Evolutionary conservation across 2,329 filamentous ascomycete genomes (phyloP).

Genomic region (Diaporthe caulivora): DNA sequence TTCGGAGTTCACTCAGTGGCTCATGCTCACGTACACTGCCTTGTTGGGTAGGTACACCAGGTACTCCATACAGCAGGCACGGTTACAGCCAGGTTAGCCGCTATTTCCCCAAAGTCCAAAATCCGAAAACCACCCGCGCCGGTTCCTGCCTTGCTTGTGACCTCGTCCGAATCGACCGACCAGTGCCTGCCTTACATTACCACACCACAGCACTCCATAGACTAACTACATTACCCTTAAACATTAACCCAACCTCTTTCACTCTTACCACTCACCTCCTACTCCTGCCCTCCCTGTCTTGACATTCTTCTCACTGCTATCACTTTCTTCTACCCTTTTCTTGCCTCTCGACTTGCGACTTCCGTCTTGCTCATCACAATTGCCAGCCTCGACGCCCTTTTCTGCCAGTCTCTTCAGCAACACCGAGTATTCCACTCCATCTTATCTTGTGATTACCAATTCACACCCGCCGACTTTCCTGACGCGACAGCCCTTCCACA

Average conservation of each 20-base stretch:
- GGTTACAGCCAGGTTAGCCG: no score
- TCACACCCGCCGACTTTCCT: background rate
- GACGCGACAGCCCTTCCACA: background rate
- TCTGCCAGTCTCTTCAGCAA: constrained; percentile 4
- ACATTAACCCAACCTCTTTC: background rate
- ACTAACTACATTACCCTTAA: background rate
- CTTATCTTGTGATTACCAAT: constrained; percentile 9
- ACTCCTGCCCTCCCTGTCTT: background rate
- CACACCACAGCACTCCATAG: no score
- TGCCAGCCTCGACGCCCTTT: background rate
- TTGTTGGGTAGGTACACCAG: no score
- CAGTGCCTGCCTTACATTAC: background rate
- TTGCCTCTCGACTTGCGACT: background rate
- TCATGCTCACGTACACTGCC: no score
- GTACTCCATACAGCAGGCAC: no score
- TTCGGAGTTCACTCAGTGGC: background rate
- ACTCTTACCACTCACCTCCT: background rate
- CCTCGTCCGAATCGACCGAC: background rate
- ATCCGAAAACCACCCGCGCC: constrained; percentile 37
- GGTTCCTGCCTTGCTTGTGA: constrained; percentile 29
- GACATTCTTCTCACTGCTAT: background rate
- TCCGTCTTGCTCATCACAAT: no score
- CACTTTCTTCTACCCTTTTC: background rate
- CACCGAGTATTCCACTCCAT: background rate
- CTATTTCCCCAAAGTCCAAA: constrained; percentile 21